These are phyloP conservation scores for Coleophoma eucalyptorum DNA, from an alignment of 2,329 filamentous ascomycete species.

Conservation along the genomic window DNA sequence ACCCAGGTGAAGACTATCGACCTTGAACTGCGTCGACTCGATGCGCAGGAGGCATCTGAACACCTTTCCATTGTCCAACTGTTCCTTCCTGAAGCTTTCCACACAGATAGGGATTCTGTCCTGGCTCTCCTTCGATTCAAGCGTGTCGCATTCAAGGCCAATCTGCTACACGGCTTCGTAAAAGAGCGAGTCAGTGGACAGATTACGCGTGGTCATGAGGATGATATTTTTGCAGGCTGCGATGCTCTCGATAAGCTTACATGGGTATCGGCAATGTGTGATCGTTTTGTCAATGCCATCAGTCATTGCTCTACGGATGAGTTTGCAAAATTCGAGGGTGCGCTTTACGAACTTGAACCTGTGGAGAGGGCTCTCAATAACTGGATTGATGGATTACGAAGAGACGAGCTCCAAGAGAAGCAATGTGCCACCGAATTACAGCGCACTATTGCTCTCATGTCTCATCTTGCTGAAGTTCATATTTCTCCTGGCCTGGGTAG, in stretches of 20 bases:
- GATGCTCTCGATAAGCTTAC: constrained; percentile 82
- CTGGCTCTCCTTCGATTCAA: constrained; percentile 85
- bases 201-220: constrained; percentile 63
- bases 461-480: constrained; percentile 80
- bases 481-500: constrained; percentile 66
- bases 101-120: constrained; percentile 79
- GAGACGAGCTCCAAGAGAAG: constrained; percentile 81
- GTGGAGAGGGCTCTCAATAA: constrained; percentile 85
- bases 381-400: constrained; percentile 81
- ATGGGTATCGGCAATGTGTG: constrained; percentile 79
- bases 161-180: constrained; percentile 72
- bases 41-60: constrained; percentile 83
- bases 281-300: constrained; percentile 79
- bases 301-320: constrained; percentile 72
- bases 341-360: constrained; percentile 83
- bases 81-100: constrained; percentile 83
- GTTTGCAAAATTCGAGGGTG: constrained; percentile 75
- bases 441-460: constrained; percentile 79
- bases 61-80: constrained; percentile 85
- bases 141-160: constrained; percentile 83
- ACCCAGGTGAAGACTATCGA: constrained; percentile 94
- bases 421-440: constrained; percentile 79
- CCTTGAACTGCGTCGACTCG: constrained; percentile 78
- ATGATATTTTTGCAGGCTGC: constrained; percentile 75
- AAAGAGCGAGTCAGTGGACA: constrained; percentile 72